Conservation (phyloP, 1,284 basidiomycete species). For the Moesziomyces sp. region DNA sequence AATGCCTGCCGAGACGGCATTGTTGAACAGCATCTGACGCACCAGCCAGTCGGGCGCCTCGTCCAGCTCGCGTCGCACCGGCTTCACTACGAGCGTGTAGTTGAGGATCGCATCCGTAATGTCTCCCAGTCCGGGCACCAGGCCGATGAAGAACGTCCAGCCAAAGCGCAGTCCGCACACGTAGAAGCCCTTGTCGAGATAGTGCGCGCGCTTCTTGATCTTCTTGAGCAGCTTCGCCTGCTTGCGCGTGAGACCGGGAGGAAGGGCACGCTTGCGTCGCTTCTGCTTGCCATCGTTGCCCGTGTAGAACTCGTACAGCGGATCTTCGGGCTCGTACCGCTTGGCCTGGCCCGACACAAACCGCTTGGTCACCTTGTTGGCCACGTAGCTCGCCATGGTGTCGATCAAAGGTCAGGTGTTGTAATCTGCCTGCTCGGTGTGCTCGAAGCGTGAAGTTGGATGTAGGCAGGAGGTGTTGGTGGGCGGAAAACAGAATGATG, state of each 20-base stretch:
- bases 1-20: conserved; percentile 77
- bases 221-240: conserved; percentile 76
- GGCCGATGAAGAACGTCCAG: conserved; percentile 74
- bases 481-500: background rate
- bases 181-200: conserved; percentile 88
- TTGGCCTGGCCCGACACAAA: conserved; percentile 49
- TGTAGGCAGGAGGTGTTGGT: background rate
- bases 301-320: conserved; percentile 80
- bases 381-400: conserved; percentile 51
- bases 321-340: conserved; percentile 72
- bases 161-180: conserved; percentile 87
- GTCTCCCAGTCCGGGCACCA: conserved; percentile 81
- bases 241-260: conserved; percentile 80
- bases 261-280: conserved; percentile 76
- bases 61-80: conserved; percentile 77
- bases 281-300: conserved; percentile 77
- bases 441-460: background rate
- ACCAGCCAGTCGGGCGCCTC: conserved; percentile 63
- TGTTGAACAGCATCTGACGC: conserved; percentile 77
- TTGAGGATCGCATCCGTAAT: conserved; percentile 76
- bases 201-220: conserved; percentile 77
- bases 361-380: conserved; percentile 51
- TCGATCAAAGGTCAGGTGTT: background rate
- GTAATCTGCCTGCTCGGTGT: background rate
- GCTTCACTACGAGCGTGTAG: conserved; percentile 81